A percentile compares a stretch with the other conserved stretches of the same genome.
Conservation (phyloP, 1,139 yeast genomes). For the Candida albicans region DNA sequence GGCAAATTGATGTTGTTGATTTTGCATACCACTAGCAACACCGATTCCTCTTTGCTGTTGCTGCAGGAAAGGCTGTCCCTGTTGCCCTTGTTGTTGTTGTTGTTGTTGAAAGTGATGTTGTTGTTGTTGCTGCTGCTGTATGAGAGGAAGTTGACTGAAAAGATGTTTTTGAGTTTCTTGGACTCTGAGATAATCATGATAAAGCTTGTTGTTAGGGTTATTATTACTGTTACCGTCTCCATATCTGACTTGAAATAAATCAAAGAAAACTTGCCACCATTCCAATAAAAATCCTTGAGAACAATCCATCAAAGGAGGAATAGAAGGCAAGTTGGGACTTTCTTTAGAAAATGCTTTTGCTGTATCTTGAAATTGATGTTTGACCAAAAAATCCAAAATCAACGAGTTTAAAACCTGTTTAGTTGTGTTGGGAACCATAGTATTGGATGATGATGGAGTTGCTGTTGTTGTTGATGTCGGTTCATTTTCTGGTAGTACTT, state of each 20-base stretch:
- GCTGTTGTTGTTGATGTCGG: slow-evolving; percentile 16
- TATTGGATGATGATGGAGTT: slow-evolving; percentile 44
- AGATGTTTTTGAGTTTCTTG: slow-evolving; percentile 12
- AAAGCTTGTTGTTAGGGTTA: slow-evolving; percentile 9
- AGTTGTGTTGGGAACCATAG: slow-evolving; percentile 29
- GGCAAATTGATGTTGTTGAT: slow-evolving; percentile 14
- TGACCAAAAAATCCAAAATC: slow-evolving; percentile 81
- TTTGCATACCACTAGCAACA: background rate
- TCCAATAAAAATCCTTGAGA: slow-evolving; percentile 87
- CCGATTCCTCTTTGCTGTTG: background rate
- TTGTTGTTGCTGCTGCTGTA: slow-evolving; percentile 13
- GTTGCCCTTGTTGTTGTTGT: slow-evolving; percentile 7
- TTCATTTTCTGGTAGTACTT: slow-evolving; percentile 2
- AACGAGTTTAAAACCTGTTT: slow-evolving; percentile 78
- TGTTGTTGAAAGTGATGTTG: slow-evolving; percentile 22
- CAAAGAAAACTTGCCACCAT: slow-evolving; percentile 99
- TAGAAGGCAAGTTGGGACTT: slow-evolving; percentile 55
- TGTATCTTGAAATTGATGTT: slow-evolving; percentile 68
- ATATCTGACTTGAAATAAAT: slow-evolving; percentile 77
- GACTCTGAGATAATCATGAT: slow-evolving; percentile 2
- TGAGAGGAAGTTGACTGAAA: slow-evolving; percentile 11
- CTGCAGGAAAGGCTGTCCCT: slow-evolving; percentile 4
- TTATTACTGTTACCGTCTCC: slow-evolving; percentile 36
- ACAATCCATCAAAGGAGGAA: slow-evolving; percentile 65
- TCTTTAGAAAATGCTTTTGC: slow-evolving; percentile 74